A percentile compares a stretch with the other conserved stretches of the same genome.
These are phyloP conservation scores for Aspergillus neoniger DNA, from an alignment of 2,329 filamentous ascomycete genomes.

Conservation along the genomic window DNA sequence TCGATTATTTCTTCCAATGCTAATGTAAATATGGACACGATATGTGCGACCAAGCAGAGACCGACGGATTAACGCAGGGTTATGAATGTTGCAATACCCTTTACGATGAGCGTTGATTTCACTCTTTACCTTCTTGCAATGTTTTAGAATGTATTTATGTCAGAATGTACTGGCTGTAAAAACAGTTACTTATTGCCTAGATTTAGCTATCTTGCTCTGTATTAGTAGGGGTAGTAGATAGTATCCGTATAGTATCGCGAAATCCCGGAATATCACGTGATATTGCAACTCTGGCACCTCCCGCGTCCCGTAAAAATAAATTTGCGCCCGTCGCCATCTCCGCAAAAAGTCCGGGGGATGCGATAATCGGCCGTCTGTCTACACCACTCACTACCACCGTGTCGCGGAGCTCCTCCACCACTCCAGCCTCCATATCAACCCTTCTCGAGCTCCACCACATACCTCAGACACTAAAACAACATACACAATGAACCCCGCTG, in stretches of 20 bases:
- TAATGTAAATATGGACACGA: constrained; percentile 25
- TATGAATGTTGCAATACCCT: constrained; percentile 33
- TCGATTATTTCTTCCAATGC: constrained; percentile 1
- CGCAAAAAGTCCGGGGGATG: constrained; percentile 26
- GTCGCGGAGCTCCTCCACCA: background rate
- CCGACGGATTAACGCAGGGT: constrained; percentile 34
- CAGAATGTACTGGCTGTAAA: background rate
- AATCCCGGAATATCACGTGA: constrained; percentile 25
- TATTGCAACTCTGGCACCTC: constrained; percentile 15
- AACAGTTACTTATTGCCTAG: no score
- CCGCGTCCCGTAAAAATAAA: constrained; percentile 33
- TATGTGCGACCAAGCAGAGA: constrained; percentile 17
- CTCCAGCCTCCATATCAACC: background rate
- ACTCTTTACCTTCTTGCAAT: constrained; percentile 16
- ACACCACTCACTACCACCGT: background rate
- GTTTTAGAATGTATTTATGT: background rate
- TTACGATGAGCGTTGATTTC: constrained; percentile 32
- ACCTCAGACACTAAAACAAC: background rate
- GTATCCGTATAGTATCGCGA: no score
- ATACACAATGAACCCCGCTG: constrained; percentile 39
- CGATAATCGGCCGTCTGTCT: constrained; percentile 1
- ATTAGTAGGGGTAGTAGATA: no score
- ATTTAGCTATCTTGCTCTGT: no score
- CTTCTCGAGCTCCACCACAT: background rate
- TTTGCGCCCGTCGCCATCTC: constrained; percentile 33